Percentiles rank a stretch among this genome's conserved stretches.
Conservation (phyloP, 352 stramenopile species). For the Pythium oligandrum region DNA sequence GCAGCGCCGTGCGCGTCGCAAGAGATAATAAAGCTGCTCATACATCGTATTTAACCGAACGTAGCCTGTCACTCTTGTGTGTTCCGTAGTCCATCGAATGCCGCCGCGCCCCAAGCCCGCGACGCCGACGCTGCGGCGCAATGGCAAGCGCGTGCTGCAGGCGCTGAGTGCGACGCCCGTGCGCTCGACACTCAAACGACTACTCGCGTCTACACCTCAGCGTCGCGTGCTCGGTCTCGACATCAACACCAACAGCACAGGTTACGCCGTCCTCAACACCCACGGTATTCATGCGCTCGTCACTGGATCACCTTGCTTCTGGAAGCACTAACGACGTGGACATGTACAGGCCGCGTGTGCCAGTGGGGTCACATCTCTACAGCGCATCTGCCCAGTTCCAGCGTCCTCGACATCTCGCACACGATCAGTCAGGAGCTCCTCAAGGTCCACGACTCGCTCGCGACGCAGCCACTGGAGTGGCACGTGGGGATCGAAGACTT, state of each 20-base stretch:
- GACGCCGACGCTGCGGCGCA: constrained; percentile 11
- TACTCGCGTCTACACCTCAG: constrained; percentile 19
- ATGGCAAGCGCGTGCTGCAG: constrained; percentile 38
- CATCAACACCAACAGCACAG: constrained; percentile 84
- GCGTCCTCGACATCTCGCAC: constrained; percentile 61
- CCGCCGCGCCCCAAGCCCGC: too few species aligned
- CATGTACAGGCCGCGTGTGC: constrained; percentile 21
- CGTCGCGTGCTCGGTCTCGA: constrained; percentile 72
- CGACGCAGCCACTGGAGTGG: constrained; percentile 26
- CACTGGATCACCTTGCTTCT: too few species aligned
- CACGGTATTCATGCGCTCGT: constrained; percentile 2
- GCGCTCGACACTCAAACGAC: constrained; percentile 11
- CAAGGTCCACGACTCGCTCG: constrained; percentile 18
- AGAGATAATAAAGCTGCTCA: constrained; percentile 2
- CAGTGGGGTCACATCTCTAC: constrained; percentile 63
- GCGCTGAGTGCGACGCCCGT: constrained; percentile 29
- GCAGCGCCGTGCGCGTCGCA: background rate
- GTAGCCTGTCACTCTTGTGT: background rate
- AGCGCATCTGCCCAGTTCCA: constrained; percentile 45
- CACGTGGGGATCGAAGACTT: constrained; percentile 82
- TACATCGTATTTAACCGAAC: background rate
- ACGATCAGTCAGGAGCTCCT: constrained; percentile 41
- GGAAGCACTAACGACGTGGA: too few species aligned
- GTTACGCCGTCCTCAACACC: constrained; percentile 62
- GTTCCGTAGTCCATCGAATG: background rate